Conservation (phyloP, 805 yeast species). For the Saccharomycopsis vini region DNA sequence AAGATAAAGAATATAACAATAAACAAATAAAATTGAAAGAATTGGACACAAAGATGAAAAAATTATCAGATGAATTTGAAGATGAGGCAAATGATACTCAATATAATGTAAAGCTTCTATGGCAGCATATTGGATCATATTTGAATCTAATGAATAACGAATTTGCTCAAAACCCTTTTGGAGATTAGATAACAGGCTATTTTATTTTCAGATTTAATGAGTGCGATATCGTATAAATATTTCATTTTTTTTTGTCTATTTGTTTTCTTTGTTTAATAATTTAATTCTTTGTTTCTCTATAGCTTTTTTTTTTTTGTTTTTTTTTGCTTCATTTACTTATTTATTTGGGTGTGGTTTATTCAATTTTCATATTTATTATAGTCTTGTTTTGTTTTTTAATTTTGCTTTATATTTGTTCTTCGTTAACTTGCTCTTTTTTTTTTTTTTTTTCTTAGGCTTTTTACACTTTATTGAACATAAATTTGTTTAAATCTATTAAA, state of each 20-base stretch:
- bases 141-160: slow-evolving; percentile 14
- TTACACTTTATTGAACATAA: no score
- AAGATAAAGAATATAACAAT: slow-evolving; percentile 31
- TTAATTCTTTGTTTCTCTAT: no score
- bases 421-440: no score
- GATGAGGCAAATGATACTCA: slow-evolving; percentile 34
- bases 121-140: slow-evolving; percentile 22
- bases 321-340: not conserved
- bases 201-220: no score
- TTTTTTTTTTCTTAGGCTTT: no score
- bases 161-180: not conserved
- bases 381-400: no score
- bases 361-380: no score
- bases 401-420: no score
- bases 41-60: slow-evolving; percentile 31
- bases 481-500: no score
- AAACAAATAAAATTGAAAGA: slow-evolving; percentile 30
- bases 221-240: no score
- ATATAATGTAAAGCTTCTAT: slow-evolving; percentile 22
- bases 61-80: slow-evolving; percentile 28
- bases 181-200: not conserved
- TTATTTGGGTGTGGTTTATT: not conserved
- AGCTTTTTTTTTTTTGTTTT: not conserved
- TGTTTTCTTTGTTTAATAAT: not conserved
- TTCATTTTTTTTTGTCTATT: not conserved